Percentiles rank a stretch among this genome's conserved stretches.
Conservation (phyloP, 495 filamentous ascomycete genomes). For the Neurospora terricola region DNA sequence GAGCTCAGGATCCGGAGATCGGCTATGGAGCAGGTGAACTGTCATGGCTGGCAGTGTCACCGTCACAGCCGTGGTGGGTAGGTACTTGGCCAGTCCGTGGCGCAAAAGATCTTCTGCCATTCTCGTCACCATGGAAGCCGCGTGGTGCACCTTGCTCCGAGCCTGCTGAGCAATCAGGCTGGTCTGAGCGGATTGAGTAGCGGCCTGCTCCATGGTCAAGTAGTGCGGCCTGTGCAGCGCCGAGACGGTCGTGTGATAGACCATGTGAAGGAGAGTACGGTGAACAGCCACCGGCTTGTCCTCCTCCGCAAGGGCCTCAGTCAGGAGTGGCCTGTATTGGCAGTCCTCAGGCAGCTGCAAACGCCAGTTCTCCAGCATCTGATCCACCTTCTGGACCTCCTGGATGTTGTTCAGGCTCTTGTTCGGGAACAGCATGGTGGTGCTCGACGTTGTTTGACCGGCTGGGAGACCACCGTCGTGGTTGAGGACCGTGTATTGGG, state of each 20-base stretch:
- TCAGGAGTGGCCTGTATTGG: conserved; percentile 43
- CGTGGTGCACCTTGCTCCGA: conserved; percentile 64
- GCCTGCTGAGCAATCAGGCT: conserved; percentile 58
- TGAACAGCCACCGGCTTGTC: conserved; percentile 53
- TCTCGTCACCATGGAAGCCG: conserved; percentile 68
- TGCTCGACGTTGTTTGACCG: conserved; percentile 51
- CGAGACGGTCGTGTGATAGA: conserved; percentile 77
- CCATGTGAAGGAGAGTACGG: conserved; percentile 73
- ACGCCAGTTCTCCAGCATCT: conserved; percentile 63
- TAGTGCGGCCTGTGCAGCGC: conserved; percentile 84
- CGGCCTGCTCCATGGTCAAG: conserved; percentile 48
- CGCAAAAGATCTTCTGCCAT: conserved; percentile 65
- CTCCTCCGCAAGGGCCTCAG: conserved; percentile 34
- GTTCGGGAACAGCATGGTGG: conserved; percentile 83
- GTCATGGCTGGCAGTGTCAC: conserved; percentile 85
- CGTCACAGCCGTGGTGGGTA: conserved; percentile 81
- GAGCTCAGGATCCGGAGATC: conserved; percentile 57
- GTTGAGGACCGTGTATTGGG: conserved; percentile 84
- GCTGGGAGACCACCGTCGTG: conserved; percentile 53
- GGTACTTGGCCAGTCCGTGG: conserved; percentile 59
- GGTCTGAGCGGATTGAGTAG: conserved; percentile 40
- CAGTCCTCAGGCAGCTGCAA: conserved; percentile 58
- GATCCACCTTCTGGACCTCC: conserved; percentile 62
- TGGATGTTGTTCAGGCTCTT: conserved; percentile 69
- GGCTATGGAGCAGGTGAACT: conserved; percentile 84